Evolutionary conservation across 495 filamentous ascomycete species (phyloP).

Genomic region (Letharia lupina): DNA sequence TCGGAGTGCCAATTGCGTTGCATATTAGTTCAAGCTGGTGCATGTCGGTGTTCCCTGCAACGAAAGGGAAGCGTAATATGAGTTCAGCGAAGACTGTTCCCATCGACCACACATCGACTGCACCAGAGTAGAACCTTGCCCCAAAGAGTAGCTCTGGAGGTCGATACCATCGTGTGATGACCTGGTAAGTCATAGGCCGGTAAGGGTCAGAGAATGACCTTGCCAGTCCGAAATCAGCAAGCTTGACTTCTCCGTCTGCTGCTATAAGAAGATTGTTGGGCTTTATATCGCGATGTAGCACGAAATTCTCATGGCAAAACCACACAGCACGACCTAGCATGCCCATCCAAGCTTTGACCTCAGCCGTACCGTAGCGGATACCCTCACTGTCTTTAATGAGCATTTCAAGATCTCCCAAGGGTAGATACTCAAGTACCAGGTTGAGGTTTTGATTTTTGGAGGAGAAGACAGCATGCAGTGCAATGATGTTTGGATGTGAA

Average conservation of each 20-base stretch:
- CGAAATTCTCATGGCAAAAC: conserved; percentile 93
- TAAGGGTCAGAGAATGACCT: conserved; percentile 83
- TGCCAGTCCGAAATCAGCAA: conserved; percentile 96
- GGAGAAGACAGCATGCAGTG: conserved; percentile 81
- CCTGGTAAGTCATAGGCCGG: conserved; percentile 79
- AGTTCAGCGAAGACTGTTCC: conserved; percentile 91
- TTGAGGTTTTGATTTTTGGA: conserved; percentile 91
- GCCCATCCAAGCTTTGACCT: conserved; percentile 97
- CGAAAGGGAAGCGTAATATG: conserved; percentile 66
- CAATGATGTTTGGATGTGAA: conserved; percentile 92
- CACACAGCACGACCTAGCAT: conserved; percentile 90
- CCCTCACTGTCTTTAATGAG: conserved; percentile 73
- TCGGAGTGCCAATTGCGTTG: conserved; percentile 79
- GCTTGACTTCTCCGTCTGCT: conserved; percentile 82
- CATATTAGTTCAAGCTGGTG: conserved; percentile 72
- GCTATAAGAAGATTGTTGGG: conserved; percentile 96
- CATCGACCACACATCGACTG: conserved; percentile 93
- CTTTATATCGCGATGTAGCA: conserved; percentile 97
- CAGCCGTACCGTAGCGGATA: conserved; percentile 66
- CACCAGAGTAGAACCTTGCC: conserved; percentile 78
- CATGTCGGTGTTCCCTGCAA: conserved; percentile 74
- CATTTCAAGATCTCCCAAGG: conserved; percentile 83
- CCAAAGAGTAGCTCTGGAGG: conserved; percentile 89
- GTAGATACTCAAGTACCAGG: conserved; percentile 87
- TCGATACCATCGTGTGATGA: conserved; percentile 95